Percentiles rank a stretch among this genome's conserved stretches.
phyloP scores from a whole-genome alignment of 352 stramenopile genomes.

The Globisporangium alternatum region DNA sequence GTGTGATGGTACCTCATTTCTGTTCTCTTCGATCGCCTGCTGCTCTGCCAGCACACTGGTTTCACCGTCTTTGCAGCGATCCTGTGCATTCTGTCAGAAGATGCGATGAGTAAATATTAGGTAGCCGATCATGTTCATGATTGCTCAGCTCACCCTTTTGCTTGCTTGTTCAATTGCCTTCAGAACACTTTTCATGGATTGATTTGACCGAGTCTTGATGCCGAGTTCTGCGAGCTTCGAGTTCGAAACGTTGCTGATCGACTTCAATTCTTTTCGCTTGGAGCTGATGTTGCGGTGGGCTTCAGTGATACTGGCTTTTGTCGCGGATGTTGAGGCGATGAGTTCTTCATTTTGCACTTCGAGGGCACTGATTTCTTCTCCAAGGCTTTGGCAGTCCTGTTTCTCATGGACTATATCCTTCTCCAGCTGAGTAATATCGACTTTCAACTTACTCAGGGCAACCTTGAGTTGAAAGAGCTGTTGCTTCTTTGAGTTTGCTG shows the following conservation, averaged over 20 bases:
- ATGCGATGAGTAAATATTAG: neutral
- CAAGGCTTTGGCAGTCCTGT: neutral
- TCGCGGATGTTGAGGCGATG: neutral
- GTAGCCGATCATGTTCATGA: neutral
- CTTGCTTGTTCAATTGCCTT: slow-evolving; percentile 1
- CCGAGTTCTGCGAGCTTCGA: neutral
- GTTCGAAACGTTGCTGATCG: neutral
- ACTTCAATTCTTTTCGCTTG: slow-evolving; percentile 9
- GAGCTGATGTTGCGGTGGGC: neutral
- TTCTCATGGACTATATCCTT: neutral
- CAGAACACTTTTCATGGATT: neutral
- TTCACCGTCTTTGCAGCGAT: neutral
- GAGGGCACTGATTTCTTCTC: neutral
- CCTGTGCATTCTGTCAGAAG: neutral
- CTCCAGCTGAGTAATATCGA: slow-evolving; percentile 1
- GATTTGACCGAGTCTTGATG: neutral
- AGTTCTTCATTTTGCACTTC: slow-evolving; percentile 7
- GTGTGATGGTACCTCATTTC: neutral
- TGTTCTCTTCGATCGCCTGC: neutral
- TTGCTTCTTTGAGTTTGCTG: slow-evolving; percentile 1
- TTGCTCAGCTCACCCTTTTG: neutral
- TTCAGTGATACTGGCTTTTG: neutral
- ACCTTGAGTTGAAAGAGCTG: slow-evolving; percentile 10
- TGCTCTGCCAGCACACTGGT: neutral
- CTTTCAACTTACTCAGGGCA: slow-evolving; percentile 6